Evolutionary conservation across 257 asterid genomes (phyloP), one percentile per base, ranked within the genome.

Genomic region (Solanum ahanhuiri): DNA sequence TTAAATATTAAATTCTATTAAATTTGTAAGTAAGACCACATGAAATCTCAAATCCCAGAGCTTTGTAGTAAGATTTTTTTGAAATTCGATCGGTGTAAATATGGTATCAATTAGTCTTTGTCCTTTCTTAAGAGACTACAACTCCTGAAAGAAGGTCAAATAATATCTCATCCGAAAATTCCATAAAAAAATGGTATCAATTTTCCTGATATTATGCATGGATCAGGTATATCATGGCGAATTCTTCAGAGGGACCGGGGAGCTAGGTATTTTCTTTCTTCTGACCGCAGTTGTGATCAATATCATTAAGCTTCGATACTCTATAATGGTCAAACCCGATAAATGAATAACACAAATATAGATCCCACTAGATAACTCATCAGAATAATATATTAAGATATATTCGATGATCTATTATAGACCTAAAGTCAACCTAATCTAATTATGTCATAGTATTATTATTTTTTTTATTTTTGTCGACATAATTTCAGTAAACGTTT

Each of bases 391-490:
- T 79, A 79, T 43, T 3, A 12, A 43, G 35, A 77, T 12, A 43
- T 77, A 17, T 77, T 43, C 37, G 34, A 8, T 45, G 18, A 45
- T 28, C 17, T 17, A 22, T 60, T 2, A 60, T 25, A 48, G 67
- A 28, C 84, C 43, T 28, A 45, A 81, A 81, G 84, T 81, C 84
- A 81, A 81, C 84, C 39, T 45, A 48, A 48, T 48, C 41, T 45
- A 81, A 48, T 15, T 51, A 9, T 48, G 84, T 48, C 43, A 28
- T 9, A 48, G 18, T 17, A 8, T 17, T 79, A 28, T 79, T 48
- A 1, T 28, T 79, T 0, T 43, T 45, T 12, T 45, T 28, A 73
- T 6, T 4, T 28, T 28, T 45, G 4, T 18, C 10, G 4, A 79
- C 84, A 45, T 28, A 23, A 81, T 11, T 48, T 81, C 9, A 35